phyloP scores from a whole-genome alignment of 2,329 filamentous ascomycete species.

The Colletotrichum lupini region DNA sequence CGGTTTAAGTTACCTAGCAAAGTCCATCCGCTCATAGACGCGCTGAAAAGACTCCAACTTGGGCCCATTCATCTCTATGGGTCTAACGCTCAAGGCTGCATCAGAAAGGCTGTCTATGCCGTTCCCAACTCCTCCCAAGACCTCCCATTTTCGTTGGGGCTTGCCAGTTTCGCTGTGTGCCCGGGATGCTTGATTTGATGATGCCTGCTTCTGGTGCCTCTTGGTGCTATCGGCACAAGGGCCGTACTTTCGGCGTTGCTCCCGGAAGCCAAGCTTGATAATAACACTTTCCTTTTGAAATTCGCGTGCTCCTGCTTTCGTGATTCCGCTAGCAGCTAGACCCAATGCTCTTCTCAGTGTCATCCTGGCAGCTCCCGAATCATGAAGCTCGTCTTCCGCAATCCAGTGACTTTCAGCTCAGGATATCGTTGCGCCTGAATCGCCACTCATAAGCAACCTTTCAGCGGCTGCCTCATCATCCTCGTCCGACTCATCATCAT shows the following conservation, averaged over 20 bases:
- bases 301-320: no score
- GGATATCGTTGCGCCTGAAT: slow-evolving; percentile 15
- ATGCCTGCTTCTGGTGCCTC: neutral
- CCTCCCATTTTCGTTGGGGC: neutral
- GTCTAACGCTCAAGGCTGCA: neutral
- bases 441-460: slow-evolving; percentile 21
- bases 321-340: no score
- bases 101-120: neutral
- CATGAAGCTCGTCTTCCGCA: neutral
- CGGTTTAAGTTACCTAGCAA: no score
- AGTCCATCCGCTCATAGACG: no score
- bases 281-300: no score
- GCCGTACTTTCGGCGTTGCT: neutral
- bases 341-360: neutral
- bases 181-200: neutral
- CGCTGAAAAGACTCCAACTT: no score
- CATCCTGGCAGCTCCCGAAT: neutral
- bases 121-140: neutral
- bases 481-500: slow-evolving; percentile 35
- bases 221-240: neutral
- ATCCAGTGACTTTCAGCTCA: neutral
- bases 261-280: neutral
- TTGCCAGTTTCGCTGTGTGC: neutral
- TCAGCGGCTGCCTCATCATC: slow-evolving; percentile 30
- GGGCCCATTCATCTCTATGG: no score